These are phyloP conservation scores for Penicillium macrosclerotiorum DNA, from an alignment of 495 filamentous ascomycete genomes.

Conservation along the genomic window DNA sequence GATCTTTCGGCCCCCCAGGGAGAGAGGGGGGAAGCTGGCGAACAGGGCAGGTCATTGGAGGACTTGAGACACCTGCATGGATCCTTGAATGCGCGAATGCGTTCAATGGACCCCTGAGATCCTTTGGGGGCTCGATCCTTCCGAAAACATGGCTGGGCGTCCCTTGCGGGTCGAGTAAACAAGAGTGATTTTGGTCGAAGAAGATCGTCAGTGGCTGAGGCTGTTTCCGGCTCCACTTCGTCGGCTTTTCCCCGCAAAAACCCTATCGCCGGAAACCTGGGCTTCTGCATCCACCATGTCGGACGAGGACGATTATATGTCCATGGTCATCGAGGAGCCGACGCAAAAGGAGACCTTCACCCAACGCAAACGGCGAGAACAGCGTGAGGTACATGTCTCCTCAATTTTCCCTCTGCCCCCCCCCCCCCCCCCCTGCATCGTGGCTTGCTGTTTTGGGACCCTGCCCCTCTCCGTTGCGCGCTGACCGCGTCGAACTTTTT, in stretches of 20 bases:
- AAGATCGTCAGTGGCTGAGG: not conserved
- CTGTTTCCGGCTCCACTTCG: not conserved
- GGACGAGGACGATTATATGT: slow-evolving; percentile 63
- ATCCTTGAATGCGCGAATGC: too few species aligned
- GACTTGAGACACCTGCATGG: too few species aligned
- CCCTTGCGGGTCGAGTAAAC: too few species aligned
- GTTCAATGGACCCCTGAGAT: too few species aligned
- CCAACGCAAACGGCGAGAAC: slow-evolving; percentile 52
- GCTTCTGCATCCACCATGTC: slow-evolving; percentile 18
- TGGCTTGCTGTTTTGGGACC: not conserved
- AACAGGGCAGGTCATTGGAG: too few species aligned
- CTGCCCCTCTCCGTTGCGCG: not conserved
- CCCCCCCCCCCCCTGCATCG: not conserved
- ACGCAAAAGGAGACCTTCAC: slow-evolving; percentile 54
- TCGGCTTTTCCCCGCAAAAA: slow-evolving; percentile 24
- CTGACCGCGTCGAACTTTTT: not conserved
- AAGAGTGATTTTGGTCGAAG: too few species aligned
- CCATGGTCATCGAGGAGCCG: slow-evolving; percentile 59
- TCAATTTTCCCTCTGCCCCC: not conserved
- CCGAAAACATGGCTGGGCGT: too few species aligned
- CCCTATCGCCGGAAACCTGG: not conserved
- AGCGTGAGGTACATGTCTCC: slow-evolving; percentile 47
- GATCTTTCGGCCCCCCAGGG: too few species aligned
- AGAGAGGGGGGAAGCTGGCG: not conserved
- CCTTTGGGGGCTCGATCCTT: too few species aligned